Conservation (phyloP, 2,329 filamentous ascomycete genomes). For the Ophiostoma pallidulum region DNA sequence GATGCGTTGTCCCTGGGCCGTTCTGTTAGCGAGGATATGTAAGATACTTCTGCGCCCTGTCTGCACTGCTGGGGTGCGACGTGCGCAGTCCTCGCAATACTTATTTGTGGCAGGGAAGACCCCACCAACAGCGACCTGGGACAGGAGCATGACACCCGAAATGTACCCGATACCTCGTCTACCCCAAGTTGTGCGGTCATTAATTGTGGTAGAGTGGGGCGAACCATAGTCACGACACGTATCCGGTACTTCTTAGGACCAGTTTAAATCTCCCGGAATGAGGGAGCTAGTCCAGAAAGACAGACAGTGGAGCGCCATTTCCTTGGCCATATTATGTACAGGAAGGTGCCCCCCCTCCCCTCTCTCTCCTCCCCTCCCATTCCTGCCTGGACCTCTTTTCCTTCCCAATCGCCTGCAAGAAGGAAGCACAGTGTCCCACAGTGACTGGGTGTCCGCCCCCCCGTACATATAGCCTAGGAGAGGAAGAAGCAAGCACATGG, state of each 20-base stretch:
- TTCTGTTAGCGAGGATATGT: too few relatives aligned
- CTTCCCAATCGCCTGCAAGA: too few relatives aligned
- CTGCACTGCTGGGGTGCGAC: fast-evolving
- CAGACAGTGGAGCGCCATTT: conserved; percentile 11
- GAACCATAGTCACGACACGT: conserved; percentile 7
- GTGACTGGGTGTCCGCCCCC: too few relatives aligned
- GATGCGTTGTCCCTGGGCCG: too few relatives aligned
- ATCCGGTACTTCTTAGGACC: conserved; percentile 13
- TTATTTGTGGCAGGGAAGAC: conserved; percentile 1
- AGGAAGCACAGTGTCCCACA: too few relatives aligned
- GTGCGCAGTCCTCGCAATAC: not conserved
- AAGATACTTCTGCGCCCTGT: not conserved
- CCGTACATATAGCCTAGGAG: too few relatives aligned
- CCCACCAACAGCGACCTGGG: conserved; percentile 9
- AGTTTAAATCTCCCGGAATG: conserved; percentile 18
- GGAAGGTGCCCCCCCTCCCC: too few relatives aligned
- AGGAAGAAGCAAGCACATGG: too few relatives aligned
- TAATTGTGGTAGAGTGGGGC: not conserved
- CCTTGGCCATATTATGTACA: conserved; percentile 11
- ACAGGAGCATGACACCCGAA: not conserved
- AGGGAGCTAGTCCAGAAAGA: conserved; percentile 13
- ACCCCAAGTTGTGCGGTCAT: too few relatives aligned
- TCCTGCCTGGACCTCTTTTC: not conserved
- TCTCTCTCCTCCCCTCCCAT: too few relatives aligned
- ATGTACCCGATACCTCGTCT: too few relatives aligned